These are phyloP conservation scores for Claviceps monticola DNA, from an alignment of 2,329 filamentous ascomycete genomes.

Conservation along the genomic window DNA sequence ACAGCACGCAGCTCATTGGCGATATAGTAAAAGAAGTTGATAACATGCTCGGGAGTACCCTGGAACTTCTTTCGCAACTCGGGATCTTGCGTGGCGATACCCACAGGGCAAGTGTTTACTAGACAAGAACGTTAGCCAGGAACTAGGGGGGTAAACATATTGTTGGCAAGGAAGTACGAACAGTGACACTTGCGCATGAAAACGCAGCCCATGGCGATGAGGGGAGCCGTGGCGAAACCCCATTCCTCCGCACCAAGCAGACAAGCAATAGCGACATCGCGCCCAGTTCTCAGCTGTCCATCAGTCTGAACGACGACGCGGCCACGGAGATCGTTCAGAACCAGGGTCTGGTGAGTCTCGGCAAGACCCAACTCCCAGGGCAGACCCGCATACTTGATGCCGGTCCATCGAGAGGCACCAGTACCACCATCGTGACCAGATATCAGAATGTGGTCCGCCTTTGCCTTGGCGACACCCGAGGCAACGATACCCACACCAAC, in stretches of 20 bases:
- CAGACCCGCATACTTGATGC: slow-evolving; percentile 95
- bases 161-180: background rate
- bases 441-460: slow-evolving; percentile 92
- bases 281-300: slow-evolving; percentile 81
- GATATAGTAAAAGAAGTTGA: slow-evolving; percentile 98
- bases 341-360: slow-evolving; percentile 91
- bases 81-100: slow-evolving; percentile 93
- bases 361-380: slow-evolving; percentile 95
- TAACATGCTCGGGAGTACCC: slow-evolving; percentile 87
- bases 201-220: slow-evolving; percentile 95
- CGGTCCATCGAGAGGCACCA: slow-evolving; percentile 92
- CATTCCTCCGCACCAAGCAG: slow-evolving; percentile 95
- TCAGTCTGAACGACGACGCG: slow-evolving; percentile 95
- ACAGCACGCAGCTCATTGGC: slow-evolving; percentile 92
- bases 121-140: background rate
- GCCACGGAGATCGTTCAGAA: slow-evolving; percentile 88
- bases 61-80: slow-evolving; percentile 86
- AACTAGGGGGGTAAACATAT: too few relatives aligned
- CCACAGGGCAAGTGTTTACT: slow-evolving; percentile 70
- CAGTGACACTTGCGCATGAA: slow-evolving; percentile 72
- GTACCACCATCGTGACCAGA: slow-evolving; percentile 95
- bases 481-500: slow-evolving; percentile 96
- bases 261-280: slow-evolving; percentile 89
- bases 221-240: slow-evolving; percentile 86
- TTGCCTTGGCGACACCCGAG: slow-evolving; percentile 93